phyloP scores from a whole-genome alignment of 1,139 yeast species.

The Pichiaceae sp. region DNA sequence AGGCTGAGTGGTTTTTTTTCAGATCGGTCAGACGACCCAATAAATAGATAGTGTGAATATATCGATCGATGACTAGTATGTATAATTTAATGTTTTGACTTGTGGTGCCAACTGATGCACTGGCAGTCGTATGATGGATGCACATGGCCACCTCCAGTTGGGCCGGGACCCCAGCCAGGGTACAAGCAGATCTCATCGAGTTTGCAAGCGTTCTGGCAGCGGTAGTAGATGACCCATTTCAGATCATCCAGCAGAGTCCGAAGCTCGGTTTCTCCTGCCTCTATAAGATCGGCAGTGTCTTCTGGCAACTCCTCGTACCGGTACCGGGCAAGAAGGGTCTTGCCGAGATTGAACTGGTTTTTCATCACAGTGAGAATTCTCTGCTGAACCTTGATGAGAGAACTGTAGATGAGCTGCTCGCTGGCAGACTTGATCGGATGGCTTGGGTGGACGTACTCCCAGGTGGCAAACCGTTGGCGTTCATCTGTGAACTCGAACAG shows the following conservation, averaged over 20 bases:
- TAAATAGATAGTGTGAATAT: no score
- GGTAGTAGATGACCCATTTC: conserved; percentile 36
- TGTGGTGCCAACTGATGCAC: background rate
- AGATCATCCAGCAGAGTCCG: conserved; percentile 19
- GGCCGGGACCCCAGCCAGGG: conserved; percentile 55
- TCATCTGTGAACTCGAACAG: conserved; percentile 11
- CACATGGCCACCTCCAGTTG: conserved; percentile 27
- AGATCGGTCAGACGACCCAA: no score
- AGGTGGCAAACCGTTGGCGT: conserved; percentile 27
- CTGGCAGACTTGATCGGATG: conserved; percentile 27
- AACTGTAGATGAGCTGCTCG: conserved; percentile 39
- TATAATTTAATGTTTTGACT: no score
- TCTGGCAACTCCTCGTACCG: conserved; percentile 9
- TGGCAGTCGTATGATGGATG: background rate
- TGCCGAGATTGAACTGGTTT: conserved; percentile 27
- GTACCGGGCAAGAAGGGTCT: conserved; percentile 15
- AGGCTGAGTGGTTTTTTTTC: no score
- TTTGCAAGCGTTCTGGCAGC: conserved; percentile 33
- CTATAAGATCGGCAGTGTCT: conserved; percentile 11
- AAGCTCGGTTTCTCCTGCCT: conserved; percentile 1
- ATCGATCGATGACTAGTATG: no score
- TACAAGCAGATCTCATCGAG: conserved; percentile 41
- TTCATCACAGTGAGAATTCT: conserved; percentile 28
- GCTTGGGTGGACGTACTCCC: conserved; percentile 37
- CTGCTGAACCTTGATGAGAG: conserved; percentile 30